Conservation (phyloP, 75 land plant genomes). For the Cryptomeria japonica region DNA sequence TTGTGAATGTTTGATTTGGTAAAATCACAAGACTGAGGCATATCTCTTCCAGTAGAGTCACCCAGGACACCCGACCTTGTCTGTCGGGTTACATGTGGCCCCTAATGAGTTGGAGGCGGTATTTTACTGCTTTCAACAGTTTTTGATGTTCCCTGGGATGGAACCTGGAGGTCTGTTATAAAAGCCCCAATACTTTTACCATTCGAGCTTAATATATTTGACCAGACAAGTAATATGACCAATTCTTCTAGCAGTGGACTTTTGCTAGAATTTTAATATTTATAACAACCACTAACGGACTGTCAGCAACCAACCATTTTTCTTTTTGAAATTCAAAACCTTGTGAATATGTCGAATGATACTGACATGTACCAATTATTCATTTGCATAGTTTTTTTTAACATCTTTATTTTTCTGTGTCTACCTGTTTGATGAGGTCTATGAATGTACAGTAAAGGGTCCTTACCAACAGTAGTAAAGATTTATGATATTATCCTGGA, state of each 20-base stretch:
- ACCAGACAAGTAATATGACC: neutral
- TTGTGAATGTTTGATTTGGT: too few species aligned
- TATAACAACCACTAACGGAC: neutral
- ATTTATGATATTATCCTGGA: neutral
- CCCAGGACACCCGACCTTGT: too few species aligned
- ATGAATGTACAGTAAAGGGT: neutral
- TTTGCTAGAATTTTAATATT: neutral
- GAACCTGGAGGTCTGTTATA: neutral
- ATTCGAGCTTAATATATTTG: neutral
- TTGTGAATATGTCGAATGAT: neutral
- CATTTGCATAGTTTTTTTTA: neutral
- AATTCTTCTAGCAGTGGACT: neutral
- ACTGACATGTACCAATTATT: neutral
- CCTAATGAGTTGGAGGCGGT: too few species aligned
- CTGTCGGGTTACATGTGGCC: too few species aligned
- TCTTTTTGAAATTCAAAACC: neutral
- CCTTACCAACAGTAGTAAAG: neutral
- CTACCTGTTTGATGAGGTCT: neutral
- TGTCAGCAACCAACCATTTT: neutral
- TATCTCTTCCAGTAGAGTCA: too few species aligned
- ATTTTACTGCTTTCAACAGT: too few species aligned
- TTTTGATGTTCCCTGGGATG: neutral
- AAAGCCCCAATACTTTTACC: too few species aligned
- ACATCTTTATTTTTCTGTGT: neutral
- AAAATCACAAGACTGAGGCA: too few species aligned